A percentile compares a stretch with the other conserved stretches of the same genome.
Conservation (phyloP, 2,329 filamentous ascomycete species). For the Fusarium abutilonis region DNA sequence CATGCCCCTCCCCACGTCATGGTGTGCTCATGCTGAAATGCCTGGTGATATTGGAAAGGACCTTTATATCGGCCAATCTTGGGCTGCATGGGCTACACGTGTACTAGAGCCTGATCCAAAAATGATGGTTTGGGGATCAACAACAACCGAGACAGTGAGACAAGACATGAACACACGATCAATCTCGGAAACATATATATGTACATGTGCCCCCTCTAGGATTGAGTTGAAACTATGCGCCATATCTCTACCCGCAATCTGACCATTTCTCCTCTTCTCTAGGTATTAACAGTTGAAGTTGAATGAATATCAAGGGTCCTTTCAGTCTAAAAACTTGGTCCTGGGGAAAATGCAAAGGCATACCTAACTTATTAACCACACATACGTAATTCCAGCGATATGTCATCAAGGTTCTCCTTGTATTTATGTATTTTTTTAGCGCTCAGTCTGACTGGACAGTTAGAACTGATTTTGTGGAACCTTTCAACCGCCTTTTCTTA, state of each 20-base stretch:
- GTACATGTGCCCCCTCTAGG: too few relatives aligned
- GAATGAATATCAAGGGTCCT: not conserved
- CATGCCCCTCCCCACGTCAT: constrained; percentile 24
- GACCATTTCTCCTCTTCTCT: too few relatives aligned
- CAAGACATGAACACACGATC: constrained; percentile 30
- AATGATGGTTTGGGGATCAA: constrained; percentile 1
- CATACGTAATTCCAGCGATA: constrained; percentile 13
- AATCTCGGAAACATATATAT: not conserved
- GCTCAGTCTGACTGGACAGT: not conserved
- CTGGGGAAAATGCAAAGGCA: not conserved
- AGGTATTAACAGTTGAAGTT: not conserved
- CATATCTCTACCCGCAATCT: too few relatives aligned
- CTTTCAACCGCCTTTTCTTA: not conserved
- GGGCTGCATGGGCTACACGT: constrained; percentile 41
- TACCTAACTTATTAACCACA: not conserved
- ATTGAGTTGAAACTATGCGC: too few relatives aligned
- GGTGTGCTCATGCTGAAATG: constrained; percentile 32
- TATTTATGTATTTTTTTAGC: not conserved
- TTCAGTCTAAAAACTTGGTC: constrained; percentile 8
- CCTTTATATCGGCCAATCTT: constrained; percentile 38
- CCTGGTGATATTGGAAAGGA: constrained; percentile 26
- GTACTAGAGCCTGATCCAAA: constrained; percentile 23
- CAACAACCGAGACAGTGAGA: constrained; percentile 2
- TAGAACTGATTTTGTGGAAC: constrained; percentile 17
- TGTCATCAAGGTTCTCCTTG: constrained; percentile 40